Base-by-base conservation (phyloP, 202 grass and related monocot genomes). In the Digitaria exilis region DNA sequence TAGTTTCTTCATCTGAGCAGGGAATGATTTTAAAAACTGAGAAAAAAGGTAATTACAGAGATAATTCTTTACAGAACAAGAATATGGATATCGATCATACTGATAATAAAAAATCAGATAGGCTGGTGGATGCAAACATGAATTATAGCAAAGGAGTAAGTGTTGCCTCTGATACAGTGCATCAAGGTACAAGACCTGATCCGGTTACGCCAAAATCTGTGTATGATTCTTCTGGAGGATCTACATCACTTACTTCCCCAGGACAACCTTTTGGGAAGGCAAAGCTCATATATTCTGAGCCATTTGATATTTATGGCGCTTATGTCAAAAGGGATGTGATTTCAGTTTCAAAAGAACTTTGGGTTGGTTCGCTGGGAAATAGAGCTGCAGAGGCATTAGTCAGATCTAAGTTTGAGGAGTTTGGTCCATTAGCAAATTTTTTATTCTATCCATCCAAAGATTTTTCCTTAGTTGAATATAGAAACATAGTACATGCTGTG, bases 271-370 rank as follows among this genome's bases (percentile, higher is more conserved):
- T 69, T 35, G 73, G 41, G 32, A 73, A 65, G 72, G 46, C 60
- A 13, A 87, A 81, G 16, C 71, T 82, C 77, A 39, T 52, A 65
- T 84, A 66, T 73, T 72, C 77, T 78, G 72, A 88, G 83, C 63
- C 78, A 59, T 89, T 83, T 85, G 87, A 94, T 85, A 84, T 86
- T 88, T 91, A 92, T 88, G 84, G 84, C 57, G 82, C 84, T 90
- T 77, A 73, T 73, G 73, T 78, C 52, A 82, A 88, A 41, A 87
- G 86, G 30, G 90, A 92, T 70, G 89, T 97, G 69, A 88, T 94
- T 68, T 90, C 86, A 80, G 89, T 93, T 82, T 94, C 94, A 25
- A 97, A 92, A 88, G 90, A 92, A 82, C 92, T 97, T 72, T 97
- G 91, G 91, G 77, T 94, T 68, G 81, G 91, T 62, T 90, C 73